Base-by-base conservation (phyloP, 164 flowering plant genomes). In the Annona squamosa region DNA sequence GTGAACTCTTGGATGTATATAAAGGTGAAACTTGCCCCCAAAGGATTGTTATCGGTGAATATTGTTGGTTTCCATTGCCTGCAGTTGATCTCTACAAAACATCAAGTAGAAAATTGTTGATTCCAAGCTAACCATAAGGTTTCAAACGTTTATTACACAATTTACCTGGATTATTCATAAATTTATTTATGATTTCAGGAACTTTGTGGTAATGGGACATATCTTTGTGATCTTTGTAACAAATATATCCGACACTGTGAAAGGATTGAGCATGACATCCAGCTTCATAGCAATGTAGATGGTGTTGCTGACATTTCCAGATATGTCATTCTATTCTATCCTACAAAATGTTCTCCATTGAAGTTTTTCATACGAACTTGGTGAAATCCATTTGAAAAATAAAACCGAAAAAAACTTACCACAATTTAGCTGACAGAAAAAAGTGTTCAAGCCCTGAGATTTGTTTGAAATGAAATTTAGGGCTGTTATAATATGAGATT, bases 191-290 rank as follows among this genome's bases (percentile, higher is more conserved):
- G 10, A 59, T 65, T 63, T 81, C 84, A 94, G 98, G 99, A 94
- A 75, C 87, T 92, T 2, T 94, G 99, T 81, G 99, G 98, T 64
- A 94, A 91, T 75, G 88, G 99, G 68, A 94, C 99, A 63, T 97
- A 94, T 71, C 81, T 82, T 59, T 94, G 99, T 76, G 83, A 83
- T 69, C 71, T 84, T 65, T 94, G 99, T 80, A 82, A 82, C 79
- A 86, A 76, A 72, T 94, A 94, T 79, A 79, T 94, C n/a, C 86
- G 95, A 76, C 76, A 88, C 73, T 81, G 93, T 46, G 97, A 94
- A 81, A 84, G 85, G 73, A 76, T 68, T 75, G 78, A 75, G 81
- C 99, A 94, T 84, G 97, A 91, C 71, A 79, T 42, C 56, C 86
- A 78, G 47, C 88, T 92, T 83, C 86, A 75, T 77, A 90, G 90